Evolutionary conservation across 306 rosid species (phyloP).

Genomic region (Rosa rugosa): DNA sequence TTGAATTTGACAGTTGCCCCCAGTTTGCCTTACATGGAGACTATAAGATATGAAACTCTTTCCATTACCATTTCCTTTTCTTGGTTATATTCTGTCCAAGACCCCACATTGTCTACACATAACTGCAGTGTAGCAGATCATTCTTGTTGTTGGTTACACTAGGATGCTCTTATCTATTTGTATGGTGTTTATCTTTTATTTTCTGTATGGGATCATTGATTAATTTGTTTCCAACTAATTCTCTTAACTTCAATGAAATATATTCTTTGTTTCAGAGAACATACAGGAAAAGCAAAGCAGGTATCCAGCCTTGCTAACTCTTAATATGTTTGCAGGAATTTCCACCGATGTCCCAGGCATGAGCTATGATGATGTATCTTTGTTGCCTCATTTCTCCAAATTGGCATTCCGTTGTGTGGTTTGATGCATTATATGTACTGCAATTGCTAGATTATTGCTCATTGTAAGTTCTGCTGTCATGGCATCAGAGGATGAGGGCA

Average conservation of each 20-base stretch:
- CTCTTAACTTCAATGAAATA: background rate
- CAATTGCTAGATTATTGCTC: background rate
- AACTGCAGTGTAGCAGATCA: background rate
- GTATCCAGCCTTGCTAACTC: background rate
- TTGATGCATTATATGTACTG: background rate
- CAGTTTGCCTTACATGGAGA: background rate
- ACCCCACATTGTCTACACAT: conserved; percentile 1
- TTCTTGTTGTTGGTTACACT: background rate
- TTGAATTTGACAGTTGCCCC: background rate
- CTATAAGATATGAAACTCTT: background rate
- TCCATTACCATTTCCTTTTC: background rate
- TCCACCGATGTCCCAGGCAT: background rate
- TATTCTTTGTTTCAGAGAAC: background rate
- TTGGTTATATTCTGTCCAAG: background rate
- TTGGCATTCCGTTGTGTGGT: background rate
- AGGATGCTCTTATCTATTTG: conserved; percentile 1
- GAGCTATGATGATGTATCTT: background rate
- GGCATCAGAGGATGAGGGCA: background rate
- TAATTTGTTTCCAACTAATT: background rate
- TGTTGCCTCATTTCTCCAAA: background rate
- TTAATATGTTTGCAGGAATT: background rate
- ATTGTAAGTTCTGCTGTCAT: background rate
- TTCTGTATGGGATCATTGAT: background rate
- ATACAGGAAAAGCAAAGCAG: background rate
- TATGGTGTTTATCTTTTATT: background rate